Conservation (phyloP, 2,329 filamentous ascomycete genomes). For the Colletotrichum sp. region DNA sequence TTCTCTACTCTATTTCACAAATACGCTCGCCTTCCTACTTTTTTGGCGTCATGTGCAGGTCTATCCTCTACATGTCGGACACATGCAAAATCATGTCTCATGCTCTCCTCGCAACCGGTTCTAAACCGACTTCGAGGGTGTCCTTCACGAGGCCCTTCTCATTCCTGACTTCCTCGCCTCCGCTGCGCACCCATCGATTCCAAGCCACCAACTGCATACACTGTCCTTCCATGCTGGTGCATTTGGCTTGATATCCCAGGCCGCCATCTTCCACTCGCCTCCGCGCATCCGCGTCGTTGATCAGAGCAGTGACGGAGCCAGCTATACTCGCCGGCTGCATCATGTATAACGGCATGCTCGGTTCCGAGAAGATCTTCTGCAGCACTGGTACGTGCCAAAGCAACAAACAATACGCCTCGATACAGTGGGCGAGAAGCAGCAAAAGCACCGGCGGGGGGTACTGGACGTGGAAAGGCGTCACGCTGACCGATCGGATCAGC, state of each 20-base stretch:
- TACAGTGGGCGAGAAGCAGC: constrained; percentile 38
- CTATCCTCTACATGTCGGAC: neutral
- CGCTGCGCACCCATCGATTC: constrained; percentile 32
- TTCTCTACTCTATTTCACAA: neutral
- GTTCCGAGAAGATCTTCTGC: constrained; percentile 31
- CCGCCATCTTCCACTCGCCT: constrained; percentile 42
- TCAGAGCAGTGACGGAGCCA: constrained; percentile 37
- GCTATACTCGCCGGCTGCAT: constrained; percentile 45
- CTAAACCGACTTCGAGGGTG: constrained; percentile 9
- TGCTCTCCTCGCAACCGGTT: constrained; percentile 14
- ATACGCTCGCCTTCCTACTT: neutral
- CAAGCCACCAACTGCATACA: constrained; percentile 42
- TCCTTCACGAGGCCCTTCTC: constrained; percentile 9
- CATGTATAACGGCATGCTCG: constrained; percentile 34
- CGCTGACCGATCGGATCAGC: constrained; percentile 31
- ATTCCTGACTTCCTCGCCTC: neutral
- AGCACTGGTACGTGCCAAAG: constrained; percentile 28
- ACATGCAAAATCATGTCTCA: neutral
- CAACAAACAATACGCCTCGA: constrained; percentile 39
- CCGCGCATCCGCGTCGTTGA: constrained; percentile 40
- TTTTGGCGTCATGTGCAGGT: neutral
- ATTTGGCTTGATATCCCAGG: constrained; percentile 41
- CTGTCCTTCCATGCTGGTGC: constrained; percentile 44
- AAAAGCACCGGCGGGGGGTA: constrained; percentile 38
- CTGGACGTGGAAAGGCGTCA: constrained; percentile 33